Evolutionary conservation across 176 grass and related monocot species (phyloP), one percentile per base, ranked within the genome.

Genomic region (Oryza australiensis): DNA sequence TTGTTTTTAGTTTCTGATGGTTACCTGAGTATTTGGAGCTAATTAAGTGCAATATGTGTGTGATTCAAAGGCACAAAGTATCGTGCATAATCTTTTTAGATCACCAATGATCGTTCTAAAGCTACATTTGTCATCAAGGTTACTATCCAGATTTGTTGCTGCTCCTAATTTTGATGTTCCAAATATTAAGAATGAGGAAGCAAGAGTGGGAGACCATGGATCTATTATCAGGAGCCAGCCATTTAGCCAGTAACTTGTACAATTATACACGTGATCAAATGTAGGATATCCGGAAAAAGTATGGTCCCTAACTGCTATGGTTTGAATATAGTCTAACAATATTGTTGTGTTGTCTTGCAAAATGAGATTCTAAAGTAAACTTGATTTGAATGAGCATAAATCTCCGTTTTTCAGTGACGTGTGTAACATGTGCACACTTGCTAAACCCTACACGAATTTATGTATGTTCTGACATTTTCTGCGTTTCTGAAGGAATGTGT

Each of bases 401-500:
- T 14, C 4, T n/a, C 22, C 22, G 6, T 20, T 55, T n/a, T 22
- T 22, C 18, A 55, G 51, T 6, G 7, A 55, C 20, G 1, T 55
- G 51, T 55, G 3, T 55, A 1, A n/a, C 51, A 55, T 22, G 7
- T 55, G 51, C 7, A 55, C 51, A 55, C 51, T n/a, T 55, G 16
- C 51, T 55, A 55, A 55, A 55, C 51, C 55, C 20, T 60, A 60
- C n/a, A 9, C 24, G 55, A 57, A 45, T 89, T 7, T 38, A 23
- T 79, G 60, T 78, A 24, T 86, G 4, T 32, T 77, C 6, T 66
- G 23, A 73, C 20, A 12, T 72, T 68, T 64, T 82, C 18, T 85
- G 38, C 33, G 63, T 82, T 67, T 67, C 43, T 85, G 32, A 88
- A 99, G 93, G 93, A 99, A 38, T 99, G 96, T 86, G 91, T 95